Conservation (phyloP, 2,329 filamentous ascomycete genomes). For the Coleophoma crateriformis region DNA sequence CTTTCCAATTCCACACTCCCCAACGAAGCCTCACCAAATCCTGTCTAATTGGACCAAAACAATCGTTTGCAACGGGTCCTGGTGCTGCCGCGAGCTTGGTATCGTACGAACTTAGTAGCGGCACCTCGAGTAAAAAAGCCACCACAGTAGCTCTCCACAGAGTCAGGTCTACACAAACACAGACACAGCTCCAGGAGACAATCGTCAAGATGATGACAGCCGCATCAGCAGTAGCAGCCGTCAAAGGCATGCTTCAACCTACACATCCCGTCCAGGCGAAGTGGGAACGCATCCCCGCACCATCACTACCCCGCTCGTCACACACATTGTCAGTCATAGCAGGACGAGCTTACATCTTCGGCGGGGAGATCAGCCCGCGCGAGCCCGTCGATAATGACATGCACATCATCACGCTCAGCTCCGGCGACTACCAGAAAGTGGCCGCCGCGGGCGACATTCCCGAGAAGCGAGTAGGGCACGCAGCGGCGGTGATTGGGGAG, state of each 20-base stretch:
- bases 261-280: constrained; percentile 42
- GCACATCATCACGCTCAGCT: constrained; percentile 54
- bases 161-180: not conserved
- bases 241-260: constrained; percentile 19
- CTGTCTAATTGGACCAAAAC: too few species aligned
- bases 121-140: too few species aligned
- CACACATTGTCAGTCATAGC: constrained; percentile 61
- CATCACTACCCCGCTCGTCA: constrained; percentile 63
- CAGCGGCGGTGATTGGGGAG: constrained; percentile 60
- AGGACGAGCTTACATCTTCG: constrained; percentile 64
- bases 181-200: not conserved
- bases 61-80: too few species aligned
- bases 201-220: constrained; percentile 21
- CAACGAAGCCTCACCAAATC: too few species aligned
- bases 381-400: constrained; percentile 69
- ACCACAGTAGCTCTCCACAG: too few species aligned
- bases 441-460: constrained; percentile 48
- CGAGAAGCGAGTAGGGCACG: constrained; percentile 65
- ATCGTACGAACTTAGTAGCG: too few species aligned
- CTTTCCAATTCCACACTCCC: too few species aligned
- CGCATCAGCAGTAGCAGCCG: constrained; percentile 14
- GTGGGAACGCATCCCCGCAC: constrained; percentile 51
- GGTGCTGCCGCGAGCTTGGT: too few species aligned
- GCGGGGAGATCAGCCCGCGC: constrained; percentile 64
- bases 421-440: constrained; percentile 53